Evolutionary conservation across 2,329 filamentous ascomycete species (phyloP).

Genomic region (Fusarium subglutinans): DNA sequence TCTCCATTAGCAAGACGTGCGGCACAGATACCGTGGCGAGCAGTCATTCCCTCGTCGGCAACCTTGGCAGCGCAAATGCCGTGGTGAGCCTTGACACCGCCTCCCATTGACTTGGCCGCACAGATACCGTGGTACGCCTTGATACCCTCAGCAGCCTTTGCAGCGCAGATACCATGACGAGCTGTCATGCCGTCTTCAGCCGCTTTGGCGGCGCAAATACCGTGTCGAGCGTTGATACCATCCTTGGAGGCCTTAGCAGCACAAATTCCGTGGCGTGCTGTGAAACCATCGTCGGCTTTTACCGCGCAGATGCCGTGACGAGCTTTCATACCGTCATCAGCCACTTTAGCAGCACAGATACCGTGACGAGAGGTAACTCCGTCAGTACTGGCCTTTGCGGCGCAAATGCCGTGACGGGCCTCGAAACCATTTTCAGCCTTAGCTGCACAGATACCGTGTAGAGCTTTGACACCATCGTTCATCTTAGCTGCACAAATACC

Average conservation of each 20-base stretch:
- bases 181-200: not conserved
- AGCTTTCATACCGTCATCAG: too few relatives aligned
- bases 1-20: not conserved
- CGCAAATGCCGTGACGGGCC: too few relatives aligned
- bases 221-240: not conserved
- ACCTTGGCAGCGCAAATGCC: not conserved
- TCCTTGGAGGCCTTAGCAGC: not conserved
- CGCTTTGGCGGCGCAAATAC: not conserved
- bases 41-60: not conserved
- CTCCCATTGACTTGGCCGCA: not conserved
- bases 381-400: too few relatives aligned
- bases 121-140: not conserved
- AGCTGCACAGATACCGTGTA: too few relatives aligned
- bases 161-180: not conserved
- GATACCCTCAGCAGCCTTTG: too few relatives aligned
- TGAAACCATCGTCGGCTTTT: not conserved
- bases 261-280: not conserved
- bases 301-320: not conserved
- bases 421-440: too few relatives aligned
- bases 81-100: not conserved
- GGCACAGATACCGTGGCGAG: not conserved
- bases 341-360: not conserved
- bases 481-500: not conserved
- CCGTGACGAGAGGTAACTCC: not conserved
- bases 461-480: too few relatives aligned